These are phyloP conservation scores for Cladosporium oxysporum DNA, from an alignment of 2,329 filamentous ascomycete genomes.

Conservation along the genomic window DNA sequence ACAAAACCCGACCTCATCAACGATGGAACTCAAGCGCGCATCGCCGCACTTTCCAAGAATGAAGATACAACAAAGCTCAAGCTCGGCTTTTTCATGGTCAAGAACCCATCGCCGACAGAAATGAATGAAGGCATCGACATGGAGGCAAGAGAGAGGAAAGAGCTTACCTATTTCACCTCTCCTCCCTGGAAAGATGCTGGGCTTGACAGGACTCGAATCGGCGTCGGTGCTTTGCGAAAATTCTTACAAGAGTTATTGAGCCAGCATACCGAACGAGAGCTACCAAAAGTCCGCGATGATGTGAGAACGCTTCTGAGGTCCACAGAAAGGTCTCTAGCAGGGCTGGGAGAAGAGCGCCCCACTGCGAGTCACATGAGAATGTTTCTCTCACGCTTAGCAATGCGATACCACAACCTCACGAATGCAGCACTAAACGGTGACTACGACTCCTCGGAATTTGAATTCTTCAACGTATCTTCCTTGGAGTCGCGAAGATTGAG, in stretches of 20 bases:
- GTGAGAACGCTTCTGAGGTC: neutral
- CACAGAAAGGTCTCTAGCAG: neutral
- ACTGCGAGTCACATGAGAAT: neutral
- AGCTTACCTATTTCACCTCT: neutral
- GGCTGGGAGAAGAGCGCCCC: neutral
- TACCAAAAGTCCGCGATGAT: neutral
- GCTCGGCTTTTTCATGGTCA: constrained; percentile 35
- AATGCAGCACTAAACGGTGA: constrained; percentile 28
- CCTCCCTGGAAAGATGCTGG: neutral
- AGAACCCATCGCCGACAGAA: constrained; percentile 29
- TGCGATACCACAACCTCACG: constrained; percentile 27
- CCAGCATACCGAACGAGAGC: neutral
- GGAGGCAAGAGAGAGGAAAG: neutral
- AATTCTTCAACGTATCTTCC: neutral
- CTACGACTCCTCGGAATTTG: constrained; percentile 22
- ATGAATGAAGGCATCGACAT: neutral
- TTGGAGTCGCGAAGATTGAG: neutral
- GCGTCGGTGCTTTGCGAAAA: neutral
- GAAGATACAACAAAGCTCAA: constrained; percentile 32
- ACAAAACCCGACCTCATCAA: constrained; percentile 38
- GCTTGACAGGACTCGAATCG: neutral
- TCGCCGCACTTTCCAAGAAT: constrained; percentile 34
- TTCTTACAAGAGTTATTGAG: neutral
- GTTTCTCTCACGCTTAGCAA: constrained; percentile 22
- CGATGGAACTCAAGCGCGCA: constrained; percentile 27